A percentile compares a stretch with the other conserved stretches of the same genome.
Conservation (phyloP, 1,139 yeast species). For the Blastobotrys indianensis region DNA sequence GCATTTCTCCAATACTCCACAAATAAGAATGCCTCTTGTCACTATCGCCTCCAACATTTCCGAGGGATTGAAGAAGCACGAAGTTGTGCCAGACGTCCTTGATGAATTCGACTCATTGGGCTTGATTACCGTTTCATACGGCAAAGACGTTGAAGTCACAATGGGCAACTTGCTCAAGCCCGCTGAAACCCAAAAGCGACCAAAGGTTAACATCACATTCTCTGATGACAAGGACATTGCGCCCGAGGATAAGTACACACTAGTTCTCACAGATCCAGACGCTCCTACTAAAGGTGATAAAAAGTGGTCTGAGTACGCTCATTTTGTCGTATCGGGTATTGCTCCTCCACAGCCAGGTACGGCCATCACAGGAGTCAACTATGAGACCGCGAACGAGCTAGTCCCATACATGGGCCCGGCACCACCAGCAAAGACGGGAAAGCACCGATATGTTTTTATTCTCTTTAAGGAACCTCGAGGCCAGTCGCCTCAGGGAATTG, state of each 20-base stretch:
- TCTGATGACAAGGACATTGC: constrained; percentile 36
- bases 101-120: constrained; percentile 35
- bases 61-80: constrained; percentile 56
- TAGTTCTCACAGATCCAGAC: constrained; percentile 87
- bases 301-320: constrained; percentile 85
- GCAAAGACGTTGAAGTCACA: constrained; percentile 53
- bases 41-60: constrained; percentile 61
- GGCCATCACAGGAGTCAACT: constrained; percentile 30
- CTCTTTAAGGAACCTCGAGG: constrained; percentile 52
- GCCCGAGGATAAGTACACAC: constrained; percentile 54
- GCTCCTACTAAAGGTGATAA: constrained; percentile 81
- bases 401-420: constrained; percentile 69
- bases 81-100: constrained; percentile 54
- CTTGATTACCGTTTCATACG: constrained; percentile 42
- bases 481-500: constrained; percentile 1
- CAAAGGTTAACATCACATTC: constrained; percentile 62
- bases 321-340: constrained; percentile 66
- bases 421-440: constrained; percentile 78
- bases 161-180: constrained; percentile 71
- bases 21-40: constrained; percentile 23
- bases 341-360: constrained; percentile 32
- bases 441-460: constrained; percentile 74
- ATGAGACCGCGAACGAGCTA: constrained; percentile 30
- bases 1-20: background rate
- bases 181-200: constrained; percentile 58